A percentile compares a stretch with the other conserved stretches of the same genome.
phyloP scores from a whole-genome alignment of 352 stramenopile genomes.

The Phytophthora hibernalis region DNA sequence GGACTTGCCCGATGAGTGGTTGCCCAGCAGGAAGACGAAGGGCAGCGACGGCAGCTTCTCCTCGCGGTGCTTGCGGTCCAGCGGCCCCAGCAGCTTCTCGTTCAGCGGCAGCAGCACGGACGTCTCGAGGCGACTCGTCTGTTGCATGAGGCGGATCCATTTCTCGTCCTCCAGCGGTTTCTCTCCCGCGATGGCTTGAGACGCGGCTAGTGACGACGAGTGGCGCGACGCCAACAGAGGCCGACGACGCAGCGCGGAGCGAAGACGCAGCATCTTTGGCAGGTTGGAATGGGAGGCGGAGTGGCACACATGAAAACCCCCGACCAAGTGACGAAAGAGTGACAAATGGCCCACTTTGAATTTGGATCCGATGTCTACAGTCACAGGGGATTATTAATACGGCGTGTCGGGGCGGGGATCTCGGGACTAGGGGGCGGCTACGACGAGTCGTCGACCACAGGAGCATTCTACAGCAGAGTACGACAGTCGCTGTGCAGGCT shows the following conservation, averaged over 20 bases:
- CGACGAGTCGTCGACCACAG: no score
- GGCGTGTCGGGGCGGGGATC: no score
- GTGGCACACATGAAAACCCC: background rate
- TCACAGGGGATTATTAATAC: no score
- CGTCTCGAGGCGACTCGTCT: slow-evolving; percentile 78
- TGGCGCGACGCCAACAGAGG: slow-evolving; percentile 16
- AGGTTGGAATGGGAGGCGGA: slow-evolving; percentile 16
- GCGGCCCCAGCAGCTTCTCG: slow-evolving; percentile 84
- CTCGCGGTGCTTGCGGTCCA: slow-evolving; percentile 91
- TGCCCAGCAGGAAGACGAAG: slow-evolving; percentile 99
- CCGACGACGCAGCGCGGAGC: slow-evolving; percentile 14
- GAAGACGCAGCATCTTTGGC: slow-evolving; percentile 30
- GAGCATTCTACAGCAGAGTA: no score
- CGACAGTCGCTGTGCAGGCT: no score
- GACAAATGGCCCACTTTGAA: no score
- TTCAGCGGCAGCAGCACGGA: slow-evolving; percentile 83
- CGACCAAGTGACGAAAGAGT: background rate
- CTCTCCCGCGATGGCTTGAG: slow-evolving; percentile 31
- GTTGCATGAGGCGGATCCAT: slow-evolving; percentile 85
- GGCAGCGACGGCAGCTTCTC: slow-evolving; percentile 94
- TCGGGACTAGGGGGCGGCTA: no score
- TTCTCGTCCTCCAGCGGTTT: slow-evolving; percentile 63
- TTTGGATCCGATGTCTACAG: no score
- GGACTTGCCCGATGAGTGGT: slow-evolving; percentile 99
- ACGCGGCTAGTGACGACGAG: slow-evolving; percentile 39